A percentile compares a stretch with the other conserved stretches of the same genome.
These are phyloP conservation scores for Skeletonema tropicum DNA, from an alignment of 108 stramenopile genomes.

Conservation along the genomic window DNA sequence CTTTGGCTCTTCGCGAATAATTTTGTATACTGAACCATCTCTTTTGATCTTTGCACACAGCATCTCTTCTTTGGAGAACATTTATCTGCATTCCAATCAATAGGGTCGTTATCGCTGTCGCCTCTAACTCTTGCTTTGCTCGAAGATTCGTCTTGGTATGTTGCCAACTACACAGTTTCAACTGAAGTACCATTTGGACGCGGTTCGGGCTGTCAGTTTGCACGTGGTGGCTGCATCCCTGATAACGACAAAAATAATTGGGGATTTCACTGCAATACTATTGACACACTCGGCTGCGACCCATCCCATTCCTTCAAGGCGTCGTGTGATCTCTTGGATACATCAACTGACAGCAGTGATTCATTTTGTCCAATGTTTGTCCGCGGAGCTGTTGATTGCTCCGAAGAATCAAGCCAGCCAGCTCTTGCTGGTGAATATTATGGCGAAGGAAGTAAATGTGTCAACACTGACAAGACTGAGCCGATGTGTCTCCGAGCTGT, in stretches of 20 bases:
- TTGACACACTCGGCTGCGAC: conserved; percentile 41
- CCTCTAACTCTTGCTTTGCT: conserved; percentile 52
- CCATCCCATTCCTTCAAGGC: conserved; percentile 41
- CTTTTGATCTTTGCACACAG: conserved; percentile 17
- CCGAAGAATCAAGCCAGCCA: conserved; percentile 10
- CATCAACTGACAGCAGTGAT: not conserved
- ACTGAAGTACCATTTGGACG: conserved; percentile 43
- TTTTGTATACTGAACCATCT: not conserved
- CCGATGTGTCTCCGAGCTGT: conserved; percentile 34
- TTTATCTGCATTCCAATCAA: conserved; percentile 27
- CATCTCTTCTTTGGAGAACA: conserved; percentile 47
- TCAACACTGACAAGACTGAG: conserved; percentile 31
- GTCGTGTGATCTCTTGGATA: conserved; percentile 37
- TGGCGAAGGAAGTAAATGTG: conserved; percentile 46
- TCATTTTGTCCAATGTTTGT: conserved; percentile 38
- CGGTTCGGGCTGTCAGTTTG: conserved; percentile 54
- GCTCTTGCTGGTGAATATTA: conserved; percentile 27
- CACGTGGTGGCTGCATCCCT: conserved; percentile 22
- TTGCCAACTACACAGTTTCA: conserved; percentile 44
- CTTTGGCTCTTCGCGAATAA: not conserved
- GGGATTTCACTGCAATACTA: conserved; percentile 38
- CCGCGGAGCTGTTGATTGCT: conserved; percentile 32
- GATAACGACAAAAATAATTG: not conserved
- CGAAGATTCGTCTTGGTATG: conserved; percentile 59
- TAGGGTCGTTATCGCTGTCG: conserved; percentile 22